Evolutionary conservation across 2,329 filamentous ascomycete species (phyloP), one percentile per base, ranked within the genome.

Genomic region (Bipolaris bicolor): DNA sequence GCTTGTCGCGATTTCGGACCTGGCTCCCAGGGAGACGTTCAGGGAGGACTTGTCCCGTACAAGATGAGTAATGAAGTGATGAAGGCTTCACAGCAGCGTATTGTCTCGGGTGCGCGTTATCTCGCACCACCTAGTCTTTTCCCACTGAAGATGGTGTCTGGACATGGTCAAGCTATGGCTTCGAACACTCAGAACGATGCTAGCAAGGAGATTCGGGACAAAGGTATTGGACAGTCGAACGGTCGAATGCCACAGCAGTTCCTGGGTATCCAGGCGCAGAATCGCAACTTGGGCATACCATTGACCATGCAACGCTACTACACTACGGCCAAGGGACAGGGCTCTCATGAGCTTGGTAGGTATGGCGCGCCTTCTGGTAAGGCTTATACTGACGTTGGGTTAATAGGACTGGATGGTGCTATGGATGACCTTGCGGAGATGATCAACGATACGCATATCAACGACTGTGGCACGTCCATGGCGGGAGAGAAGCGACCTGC

Each of bases 351-450:
- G 4, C 34, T 58, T 24, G 43, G 44, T 49, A 60, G 40, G 48
- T 53, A 63, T 24, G 39, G 29, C 34, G 45, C 59, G 11, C 39
- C 57, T 31, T 41, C 57, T 39, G 46, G 55, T 54, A 66, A 69
- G 49, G 58, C 62, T 24, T 63, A 65, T 55, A 62, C 66, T 58
- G 62, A 67, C 48, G 61, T 70, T 50, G 66, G 66, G 48, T 55
- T 74, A 43, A 73, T 70, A 60, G 72, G 72, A 20, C 63, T 76
- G 47, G 75, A 78, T 54, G 76, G 76, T 33, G 72, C 75, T 7
- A 72, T 76, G 72, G 76, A 78, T 44, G 76, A 77, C 41, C 55
- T 77, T 33, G 67, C 67, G 31, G 74, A 72, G 13, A 55, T 77
- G 54, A 59, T 69, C 16, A 45, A 60, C 20, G 64, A 70, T 39